Conservation (phyloP, 805 yeast genomes). For the Yarrowia hollandica region DNA sequence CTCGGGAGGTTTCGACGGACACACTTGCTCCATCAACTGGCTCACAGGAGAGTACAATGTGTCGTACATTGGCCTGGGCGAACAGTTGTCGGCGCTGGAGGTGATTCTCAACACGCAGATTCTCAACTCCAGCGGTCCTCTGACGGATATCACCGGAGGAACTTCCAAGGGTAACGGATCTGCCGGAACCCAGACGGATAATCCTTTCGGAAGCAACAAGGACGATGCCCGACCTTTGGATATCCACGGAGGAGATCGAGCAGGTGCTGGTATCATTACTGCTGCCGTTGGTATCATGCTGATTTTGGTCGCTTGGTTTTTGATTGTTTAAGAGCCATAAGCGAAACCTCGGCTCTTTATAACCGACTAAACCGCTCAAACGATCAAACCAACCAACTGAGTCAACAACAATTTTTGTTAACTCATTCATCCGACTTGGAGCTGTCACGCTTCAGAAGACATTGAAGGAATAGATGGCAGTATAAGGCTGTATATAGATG, state of each 20-base stretch:
- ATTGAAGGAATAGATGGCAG: conserved; percentile 10
- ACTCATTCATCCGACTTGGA: no score
- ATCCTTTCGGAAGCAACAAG: conserved; percentile 1
- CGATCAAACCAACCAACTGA: no score
- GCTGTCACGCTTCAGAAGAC: neutral
- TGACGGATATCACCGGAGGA: conserved; percentile 65
- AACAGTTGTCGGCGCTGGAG: conserved; percentile 85
- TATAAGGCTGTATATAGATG: conserved; percentile 21
- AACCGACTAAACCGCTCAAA: no score
- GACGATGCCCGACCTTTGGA: conserved; percentile 33
- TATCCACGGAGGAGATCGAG: conserved; percentile 66
- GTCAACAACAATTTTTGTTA: no score
- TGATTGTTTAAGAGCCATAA: conserved; percentile 46
- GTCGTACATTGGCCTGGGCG: conserved; percentile 73
- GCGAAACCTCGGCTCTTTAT: no score
- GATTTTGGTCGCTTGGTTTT: conserved; percentile 74
- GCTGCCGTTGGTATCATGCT: conserved; percentile 61
- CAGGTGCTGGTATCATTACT: conserved; percentile 88
- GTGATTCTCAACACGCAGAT: conserved; percentile 44
- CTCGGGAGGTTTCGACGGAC: conserved; percentile 82
- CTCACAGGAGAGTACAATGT: conserved; percentile 64
- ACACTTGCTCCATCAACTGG: conserved; percentile 90
- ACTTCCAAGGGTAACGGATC: conserved; percentile 64
- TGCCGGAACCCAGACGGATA: conserved; percentile 55
- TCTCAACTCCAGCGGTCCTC: conserved; percentile 52